Conservation (phyloP, 2,329 filamentous ascomycete genomes). For the Periconia sp. region DNA sequence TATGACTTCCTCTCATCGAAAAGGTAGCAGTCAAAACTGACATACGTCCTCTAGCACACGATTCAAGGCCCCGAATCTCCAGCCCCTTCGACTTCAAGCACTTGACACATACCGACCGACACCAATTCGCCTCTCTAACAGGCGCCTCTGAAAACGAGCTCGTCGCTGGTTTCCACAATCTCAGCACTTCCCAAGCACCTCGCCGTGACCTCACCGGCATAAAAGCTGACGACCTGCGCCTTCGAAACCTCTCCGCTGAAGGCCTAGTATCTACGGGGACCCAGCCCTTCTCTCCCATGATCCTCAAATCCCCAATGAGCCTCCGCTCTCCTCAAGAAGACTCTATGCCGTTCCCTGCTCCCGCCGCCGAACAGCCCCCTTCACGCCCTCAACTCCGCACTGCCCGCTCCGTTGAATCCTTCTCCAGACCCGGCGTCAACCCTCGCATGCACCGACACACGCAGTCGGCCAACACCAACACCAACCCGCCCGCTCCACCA, state of each 20-base stretch:
- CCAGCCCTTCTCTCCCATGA: conserved; percentile 17
- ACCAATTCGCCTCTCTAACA: conserved; percentile 57
- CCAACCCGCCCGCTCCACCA: conserved; percentile 31
- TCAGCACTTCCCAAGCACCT: conserved; percentile 56
- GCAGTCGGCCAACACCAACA: conserved; percentile 35
- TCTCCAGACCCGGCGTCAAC: conserved; percentile 55
- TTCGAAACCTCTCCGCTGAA: conserved; percentile 30
- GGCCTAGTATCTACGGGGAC: conserved; percentile 18
- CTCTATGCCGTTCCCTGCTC: background rate
- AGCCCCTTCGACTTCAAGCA: conserved; percentile 67
- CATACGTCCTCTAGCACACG: conserved; percentile 14
- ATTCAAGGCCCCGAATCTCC: conserved; percentile 52
- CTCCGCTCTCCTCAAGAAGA: conserved; percentile 8
- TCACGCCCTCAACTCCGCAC: conserved; percentile 24
- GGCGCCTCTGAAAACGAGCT: conserved; percentile 55
- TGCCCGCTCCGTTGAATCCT: conserved; percentile 52
- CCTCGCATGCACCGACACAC: conserved; percentile 42
- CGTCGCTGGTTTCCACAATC: conserved; percentile 56
- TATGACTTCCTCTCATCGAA: background rate
- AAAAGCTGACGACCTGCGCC: conserved; percentile 50
- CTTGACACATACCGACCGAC: conserved; percentile 60
- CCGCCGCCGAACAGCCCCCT: conserved; percentile 8
- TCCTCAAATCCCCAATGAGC: conserved; percentile 25
- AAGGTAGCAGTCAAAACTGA: no score
- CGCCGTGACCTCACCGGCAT: conserved; percentile 55